Percentiles rank a stretch among this genome's conserved stretches.
Conservation (phyloP, 345 rosid genomes). For the Odontarrhena argentea region DNA sequence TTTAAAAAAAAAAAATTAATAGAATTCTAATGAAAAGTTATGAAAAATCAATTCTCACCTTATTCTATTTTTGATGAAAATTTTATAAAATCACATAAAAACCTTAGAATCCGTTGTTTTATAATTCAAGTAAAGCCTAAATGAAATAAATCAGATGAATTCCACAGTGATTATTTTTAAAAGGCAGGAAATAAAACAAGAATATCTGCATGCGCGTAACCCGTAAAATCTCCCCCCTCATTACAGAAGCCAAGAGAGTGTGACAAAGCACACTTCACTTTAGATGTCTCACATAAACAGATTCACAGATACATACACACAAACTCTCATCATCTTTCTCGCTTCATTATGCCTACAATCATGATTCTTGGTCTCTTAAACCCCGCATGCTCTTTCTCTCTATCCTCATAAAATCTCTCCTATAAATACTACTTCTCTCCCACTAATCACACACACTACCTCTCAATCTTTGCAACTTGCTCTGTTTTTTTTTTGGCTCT, state of each 20-base stretch:
- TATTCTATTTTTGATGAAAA: no score
- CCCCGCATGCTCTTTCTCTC: conserved; percentile 87
- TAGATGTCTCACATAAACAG: conserved; percentile 13
- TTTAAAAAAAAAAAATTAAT: no score
- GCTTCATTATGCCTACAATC: conserved; percentile 90
- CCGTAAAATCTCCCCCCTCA: conserved; percentile 45
- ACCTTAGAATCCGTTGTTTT: no score
- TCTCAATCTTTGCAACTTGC: conserved; percentile 18
- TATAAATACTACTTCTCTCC: conserved; percentile 44
- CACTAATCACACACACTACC: conserved; percentile 32
- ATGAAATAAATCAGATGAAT: not conserved
- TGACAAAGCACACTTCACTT: conserved; percentile 20
- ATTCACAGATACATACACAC: conserved; percentile 35
- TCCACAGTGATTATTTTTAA: not conserved
- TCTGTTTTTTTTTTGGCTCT: conserved; percentile 25
- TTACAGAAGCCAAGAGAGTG: conserved; percentile 26
- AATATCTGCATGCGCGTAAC: conserved; percentile 59
- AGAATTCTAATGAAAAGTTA: no score
- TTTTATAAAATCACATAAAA: no score
- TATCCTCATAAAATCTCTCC: conserved; percentile 43
- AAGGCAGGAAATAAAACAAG: conserved; percentile 15
- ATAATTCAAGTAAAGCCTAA: not conserved
- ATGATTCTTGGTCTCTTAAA: conserved; percentile 96
- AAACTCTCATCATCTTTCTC: conserved; percentile 61
- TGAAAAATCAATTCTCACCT: no score